phyloP scores from a whole-genome alignment of 2,329 filamentous ascomycete species.

The Lachnellula cervina region DNA sequence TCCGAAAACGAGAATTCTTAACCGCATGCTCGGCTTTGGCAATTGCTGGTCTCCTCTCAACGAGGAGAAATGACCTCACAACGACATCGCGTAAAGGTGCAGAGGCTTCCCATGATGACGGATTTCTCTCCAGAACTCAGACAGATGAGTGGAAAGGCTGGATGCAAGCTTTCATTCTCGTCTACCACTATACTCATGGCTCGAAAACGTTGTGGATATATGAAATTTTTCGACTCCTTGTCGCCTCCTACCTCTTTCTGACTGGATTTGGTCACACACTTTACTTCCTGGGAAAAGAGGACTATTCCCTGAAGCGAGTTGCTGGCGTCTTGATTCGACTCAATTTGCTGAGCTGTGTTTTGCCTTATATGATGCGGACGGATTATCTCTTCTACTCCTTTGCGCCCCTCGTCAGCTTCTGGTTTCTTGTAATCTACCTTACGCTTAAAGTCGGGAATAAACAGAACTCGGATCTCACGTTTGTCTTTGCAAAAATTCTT shows the following conservation, averaged over 20 bases:
- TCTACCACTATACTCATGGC: conserved; percentile 55
- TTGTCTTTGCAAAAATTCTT: conserved; percentile 44
- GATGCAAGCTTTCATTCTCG: conserved; percentile 53
- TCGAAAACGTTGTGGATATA: conserved; percentile 48
- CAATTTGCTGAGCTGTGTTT: conserved; percentile 49
- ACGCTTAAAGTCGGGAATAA: conserved; percentile 42
- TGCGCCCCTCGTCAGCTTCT: conserved; percentile 54
- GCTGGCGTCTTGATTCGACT: conserved; percentile 49
- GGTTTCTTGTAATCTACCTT: conserved; percentile 54
- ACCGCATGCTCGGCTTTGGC: conserved; percentile 24
- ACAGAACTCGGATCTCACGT: conserved; percentile 39
- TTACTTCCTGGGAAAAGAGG: conserved; percentile 51
- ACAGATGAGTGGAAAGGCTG: conserved; percentile 63
- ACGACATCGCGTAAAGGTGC: conserved; percentile 1
- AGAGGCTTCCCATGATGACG: conserved; percentile 23
- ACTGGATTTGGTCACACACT: conserved; percentile 57
- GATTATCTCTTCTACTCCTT: conserved; percentile 56
- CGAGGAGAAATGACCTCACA: conserved; percentile 17
- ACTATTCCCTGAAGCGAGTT: conserved; percentile 52
- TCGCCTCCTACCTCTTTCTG: conserved; percentile 58
- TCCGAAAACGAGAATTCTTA: conserved; percentile 33
- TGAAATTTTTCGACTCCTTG: conserved; percentile 48
- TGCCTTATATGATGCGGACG: conserved; percentile 53
- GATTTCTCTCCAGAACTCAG: conserved; percentile 49
- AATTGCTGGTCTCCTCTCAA: conserved; percentile 30